Evolutionary conservation across 495 filamentous ascomycete genomes (phyloP).

Genomic region (Aspergillus ostianus): DNA sequence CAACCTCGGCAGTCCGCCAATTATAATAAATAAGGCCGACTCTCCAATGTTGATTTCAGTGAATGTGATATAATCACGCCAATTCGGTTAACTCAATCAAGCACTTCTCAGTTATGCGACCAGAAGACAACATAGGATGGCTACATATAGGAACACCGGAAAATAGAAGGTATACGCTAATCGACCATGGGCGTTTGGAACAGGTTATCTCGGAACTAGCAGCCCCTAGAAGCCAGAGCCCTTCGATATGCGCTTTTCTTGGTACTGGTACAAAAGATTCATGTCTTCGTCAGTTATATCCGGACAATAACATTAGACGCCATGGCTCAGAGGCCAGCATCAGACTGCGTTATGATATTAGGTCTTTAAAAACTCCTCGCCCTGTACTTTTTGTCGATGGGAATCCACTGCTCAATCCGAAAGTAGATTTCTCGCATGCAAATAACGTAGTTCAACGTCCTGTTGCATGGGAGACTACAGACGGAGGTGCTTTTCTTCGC

Average conservation of each 20-base stretch:
- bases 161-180: too few species aligned
- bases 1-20: too few species aligned
- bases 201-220: neutral
- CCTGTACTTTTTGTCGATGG: slow-evolving; percentile 3
- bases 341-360: slow-evolving; percentile 3
- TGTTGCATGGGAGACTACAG: neutral
- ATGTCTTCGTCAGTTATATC: neutral
- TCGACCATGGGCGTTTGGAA: slow-evolving; percentile 4
- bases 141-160: too few species aligned
- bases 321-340: neutral
- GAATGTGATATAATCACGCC: too few species aligned
- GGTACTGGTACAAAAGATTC: slow-evolving; percentile 1
- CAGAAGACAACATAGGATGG: too few species aligned
- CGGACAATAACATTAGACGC: slow-evolving; percentile 4
- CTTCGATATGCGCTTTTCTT: slow-evolving; percentile 2
- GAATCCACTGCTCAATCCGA: neutral
- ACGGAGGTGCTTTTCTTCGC: neutral
- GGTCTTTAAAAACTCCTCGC: neutral
- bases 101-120: too few species aligned
- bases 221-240: neutral
- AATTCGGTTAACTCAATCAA: too few species aligned
- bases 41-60: too few species aligned
- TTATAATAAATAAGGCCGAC: too few species aligned
- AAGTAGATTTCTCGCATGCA: neutral
- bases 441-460: neutral